These are phyloP conservation scores for Glycyrrhiza uralensis DNA, from an alignment of 306 rosid species.

Conservation along the genomic window DNA sequence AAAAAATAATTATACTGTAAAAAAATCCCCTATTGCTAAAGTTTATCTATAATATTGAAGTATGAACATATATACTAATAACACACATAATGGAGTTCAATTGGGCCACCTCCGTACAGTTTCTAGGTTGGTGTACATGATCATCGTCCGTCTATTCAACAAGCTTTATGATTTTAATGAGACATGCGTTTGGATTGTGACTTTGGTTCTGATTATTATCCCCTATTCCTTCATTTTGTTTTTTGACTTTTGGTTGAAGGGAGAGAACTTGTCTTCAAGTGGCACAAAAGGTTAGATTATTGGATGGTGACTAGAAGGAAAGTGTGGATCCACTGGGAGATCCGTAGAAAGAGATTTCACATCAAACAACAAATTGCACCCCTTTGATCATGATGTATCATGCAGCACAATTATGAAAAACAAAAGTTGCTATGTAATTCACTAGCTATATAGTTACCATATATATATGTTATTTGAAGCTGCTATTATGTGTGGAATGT, in stretches of 20 bases:
- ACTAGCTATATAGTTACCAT: background rate
- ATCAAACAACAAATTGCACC: slow-evolving; percentile 32
- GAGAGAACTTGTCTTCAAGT: slow-evolving; percentile 52
- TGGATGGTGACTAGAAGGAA: slow-evolving; percentile 58
- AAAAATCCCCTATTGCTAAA: no score
- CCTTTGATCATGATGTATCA: slow-evolving; percentile 13
- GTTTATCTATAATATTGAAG: background rate
- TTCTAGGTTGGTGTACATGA: slow-evolving; percentile 36
- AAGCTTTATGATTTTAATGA: slow-evolving; percentile 27
- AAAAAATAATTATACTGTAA: no score
- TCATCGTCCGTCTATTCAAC: slow-evolving; percentile 45
- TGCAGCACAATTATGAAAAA: background rate
- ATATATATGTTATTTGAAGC: no score
- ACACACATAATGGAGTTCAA: background rate
- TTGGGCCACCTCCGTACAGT: slow-evolving; percentile 27
- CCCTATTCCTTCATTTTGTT: slow-evolving; percentile 36
- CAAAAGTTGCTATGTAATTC: background rate
- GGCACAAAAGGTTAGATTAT: slow-evolving; percentile 46
- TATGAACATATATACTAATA: background rate
- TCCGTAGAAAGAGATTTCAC: slow-evolving; percentile 74
- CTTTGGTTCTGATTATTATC: slow-evolving; percentile 33
- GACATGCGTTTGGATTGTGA: slow-evolving; percentile 33
- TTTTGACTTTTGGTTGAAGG: slow-evolving; percentile 46
- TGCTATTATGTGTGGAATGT: no score
- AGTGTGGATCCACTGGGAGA: slow-evolving; percentile 54